Evolutionary conservation across 768 basidiomycete genomes (phyloP), one percentile per base, ranked within the genome.

Genomic region (Podaxis sp.): DNA sequence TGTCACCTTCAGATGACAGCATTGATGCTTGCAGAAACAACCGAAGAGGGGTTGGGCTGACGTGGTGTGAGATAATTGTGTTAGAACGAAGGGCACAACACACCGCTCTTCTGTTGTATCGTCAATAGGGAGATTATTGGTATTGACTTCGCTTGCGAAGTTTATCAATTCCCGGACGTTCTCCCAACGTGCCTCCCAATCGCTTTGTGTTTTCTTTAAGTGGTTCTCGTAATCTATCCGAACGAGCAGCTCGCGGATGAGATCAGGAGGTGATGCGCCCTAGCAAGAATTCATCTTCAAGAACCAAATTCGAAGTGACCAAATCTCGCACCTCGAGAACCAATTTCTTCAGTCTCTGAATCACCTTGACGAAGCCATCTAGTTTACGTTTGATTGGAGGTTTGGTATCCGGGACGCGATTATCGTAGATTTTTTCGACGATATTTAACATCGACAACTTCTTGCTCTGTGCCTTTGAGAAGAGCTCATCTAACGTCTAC

Each of bases 121-220:
- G 30, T 59, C 64, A 38, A 38, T 36, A 37, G 41, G 57, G 26
- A 67, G 64, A 22, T 65, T 61, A 41, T 74, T 75, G 11, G 71
- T 66, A 56, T 81, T 80, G 30, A 83, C 75, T 62, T 90, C 87
- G 60, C 78, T 85, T 7, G 90, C 89, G 66, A 90, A 91, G n/a
- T 81, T 87, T 60, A 92, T 87, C 66, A 96, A 77, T 74, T 95
- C 93, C 67, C 89, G 81, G 1, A 95, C 86, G 72, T 96, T 96
- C 74, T 94, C 90, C 91, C 89, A 90, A 41, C 91, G 78, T 41
- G 82, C 83, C 44, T 90, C 87, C 78, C 82, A 88, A 63, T 95
- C 93, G n/a, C 80, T 79, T 55, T 91, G 85, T 0, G 86, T 87
- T 67, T 84, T 86, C 70, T 82, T 84, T 44, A 95, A 76, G 69